A percentile compares a stretch with the other conserved stretches of the same genome.
Conservation (phyloP, 208 protist genomes). For the Perkinsela sp. region DNA sequence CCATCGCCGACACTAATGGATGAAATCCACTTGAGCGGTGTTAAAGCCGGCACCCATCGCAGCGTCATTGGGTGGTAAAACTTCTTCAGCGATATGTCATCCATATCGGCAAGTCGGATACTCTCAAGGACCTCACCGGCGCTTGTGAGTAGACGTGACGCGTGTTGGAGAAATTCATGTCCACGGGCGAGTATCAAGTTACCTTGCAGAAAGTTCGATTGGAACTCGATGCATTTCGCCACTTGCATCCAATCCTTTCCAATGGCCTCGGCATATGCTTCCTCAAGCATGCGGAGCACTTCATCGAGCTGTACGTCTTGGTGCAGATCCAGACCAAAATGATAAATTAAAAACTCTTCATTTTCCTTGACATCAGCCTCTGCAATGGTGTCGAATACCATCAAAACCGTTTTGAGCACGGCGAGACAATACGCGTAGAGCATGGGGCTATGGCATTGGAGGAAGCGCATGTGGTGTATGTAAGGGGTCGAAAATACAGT, state of each 20-base stretch:
- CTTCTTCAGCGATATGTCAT: not conserved
- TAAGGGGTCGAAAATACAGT: not conserved
- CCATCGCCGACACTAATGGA: not conserved
- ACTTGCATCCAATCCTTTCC: not conserved
- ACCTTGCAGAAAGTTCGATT: not conserved
- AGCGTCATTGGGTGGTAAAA: not conserved
- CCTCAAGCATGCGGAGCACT: not conserved
- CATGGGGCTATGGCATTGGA: not conserved
- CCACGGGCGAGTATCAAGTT: not conserved
- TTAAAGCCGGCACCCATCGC: not conserved
- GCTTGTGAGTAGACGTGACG: not conserved
- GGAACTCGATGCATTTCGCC: not conserved
- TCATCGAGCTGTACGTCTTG: not conserved
- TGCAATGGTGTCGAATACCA: not conserved
- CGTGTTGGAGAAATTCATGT: not conserved
- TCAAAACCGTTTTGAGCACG: not conserved
- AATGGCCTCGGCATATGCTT: not conserved
- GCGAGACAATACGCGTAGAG: not conserved
- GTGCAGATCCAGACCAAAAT: not conserved
- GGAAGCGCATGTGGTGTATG: not conserved
- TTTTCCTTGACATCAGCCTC: not conserved
- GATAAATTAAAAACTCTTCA: not conserved
- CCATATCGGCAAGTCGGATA: not conserved
- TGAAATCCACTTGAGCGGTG: not conserved
- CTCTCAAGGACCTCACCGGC: not conserved